Conservation (phyloP, 2,329 filamentous ascomycete genomes). For the Trichocomaceae sp. region DNA sequence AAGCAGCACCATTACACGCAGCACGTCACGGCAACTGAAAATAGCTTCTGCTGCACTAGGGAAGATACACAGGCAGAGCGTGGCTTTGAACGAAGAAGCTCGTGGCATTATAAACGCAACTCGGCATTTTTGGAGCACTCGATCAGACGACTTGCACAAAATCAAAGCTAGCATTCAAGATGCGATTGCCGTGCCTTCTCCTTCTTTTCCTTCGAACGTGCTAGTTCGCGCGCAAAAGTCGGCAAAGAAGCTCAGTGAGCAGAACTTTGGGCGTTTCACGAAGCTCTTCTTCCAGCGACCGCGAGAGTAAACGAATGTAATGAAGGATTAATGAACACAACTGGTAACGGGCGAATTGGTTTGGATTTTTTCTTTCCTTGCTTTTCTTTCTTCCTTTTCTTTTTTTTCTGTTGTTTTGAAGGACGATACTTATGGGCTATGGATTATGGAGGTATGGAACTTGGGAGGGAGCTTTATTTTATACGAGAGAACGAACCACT, state of each 20-base stretch:
- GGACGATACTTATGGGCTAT: conserved; percentile 4
- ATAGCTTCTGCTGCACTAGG: conserved; percentile 25
- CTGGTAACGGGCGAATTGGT: conserved; percentile 9
- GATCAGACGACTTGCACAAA: conserved; percentile 15
- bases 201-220: conserved; percentile 19
- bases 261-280: conserved; percentile 14
- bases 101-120: conserved; percentile 22
- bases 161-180: conserved; percentile 26
- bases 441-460: conserved; percentile 1
- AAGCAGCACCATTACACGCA: conserved; percentile 26
- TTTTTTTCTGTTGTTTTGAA: not conserved
- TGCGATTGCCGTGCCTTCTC: conserved; percentile 8
- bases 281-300: conserved; percentile 2
- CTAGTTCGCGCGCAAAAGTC: conserved; percentile 31
- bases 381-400: not conserved
- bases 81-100: conserved; percentile 23
- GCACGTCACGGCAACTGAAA: conserved; percentile 26
- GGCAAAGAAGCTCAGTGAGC: conserved; percentile 25
- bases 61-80: conserved; percentile 22
- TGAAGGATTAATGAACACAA: conserved; percentile 4
- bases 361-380: not conserved
- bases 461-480: not conserved
- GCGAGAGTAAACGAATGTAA: not conserved
- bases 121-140: conserved; percentile 24
- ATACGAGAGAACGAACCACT: not conserved